Evolutionary conservation across 1,284 basidiomycete genomes (phyloP).

Genomic region (Ganoderma multipileum): DNA sequence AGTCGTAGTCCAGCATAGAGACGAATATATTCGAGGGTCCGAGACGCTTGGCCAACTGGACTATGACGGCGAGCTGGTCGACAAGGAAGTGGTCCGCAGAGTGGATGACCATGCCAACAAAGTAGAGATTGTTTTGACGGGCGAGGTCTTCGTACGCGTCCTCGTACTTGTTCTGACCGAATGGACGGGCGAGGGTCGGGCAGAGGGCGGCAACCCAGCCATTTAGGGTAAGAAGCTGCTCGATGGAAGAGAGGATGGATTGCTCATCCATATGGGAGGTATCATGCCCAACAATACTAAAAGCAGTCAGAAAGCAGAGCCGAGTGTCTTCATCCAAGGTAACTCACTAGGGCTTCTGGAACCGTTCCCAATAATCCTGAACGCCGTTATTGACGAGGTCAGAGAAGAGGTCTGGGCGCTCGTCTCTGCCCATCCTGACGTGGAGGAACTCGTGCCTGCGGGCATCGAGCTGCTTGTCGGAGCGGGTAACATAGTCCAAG

Average conservation of each 20-base stretch:
- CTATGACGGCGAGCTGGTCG: conserved; percentile 94
- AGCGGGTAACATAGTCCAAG: conserved; percentile 82
- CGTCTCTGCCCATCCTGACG: conserved; percentile 83
- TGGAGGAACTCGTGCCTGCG: conserved; percentile 89
- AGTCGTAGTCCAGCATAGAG: conserved; percentile 95
- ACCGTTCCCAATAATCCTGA: conserved; percentile 89
- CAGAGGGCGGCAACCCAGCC: conserved; percentile 99
- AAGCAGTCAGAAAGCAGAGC: not conserved
- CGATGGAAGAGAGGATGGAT: conserved; percentile 85
- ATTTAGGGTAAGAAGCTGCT: conserved; percentile 89
- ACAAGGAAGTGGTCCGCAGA: conserved; percentile 97
- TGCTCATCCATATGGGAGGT: conserved; percentile 90
- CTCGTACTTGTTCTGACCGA: conserved; percentile 86
- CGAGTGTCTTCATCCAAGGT: conserved; percentile 1
- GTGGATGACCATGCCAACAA: conserved; percentile 91
- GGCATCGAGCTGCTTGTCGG: conserved; percentile 87
- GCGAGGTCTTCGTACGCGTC: conserved; percentile 89
- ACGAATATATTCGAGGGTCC: conserved; percentile 91
- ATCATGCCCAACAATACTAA: conserved; percentile 78
- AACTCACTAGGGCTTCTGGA: conserved; percentile 87
- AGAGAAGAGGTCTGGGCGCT: conserved; percentile 81
- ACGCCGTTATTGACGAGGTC: conserved; percentile 79
- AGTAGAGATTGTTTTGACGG: conserved; percentile 85
- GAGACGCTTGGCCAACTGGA: conserved; percentile 89
- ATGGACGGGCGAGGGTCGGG: conserved; percentile 88